Evolutionary conservation across 495 filamentous ascomycete species (phyloP).

Genomic region (Penicillium pancosmium): DNA sequence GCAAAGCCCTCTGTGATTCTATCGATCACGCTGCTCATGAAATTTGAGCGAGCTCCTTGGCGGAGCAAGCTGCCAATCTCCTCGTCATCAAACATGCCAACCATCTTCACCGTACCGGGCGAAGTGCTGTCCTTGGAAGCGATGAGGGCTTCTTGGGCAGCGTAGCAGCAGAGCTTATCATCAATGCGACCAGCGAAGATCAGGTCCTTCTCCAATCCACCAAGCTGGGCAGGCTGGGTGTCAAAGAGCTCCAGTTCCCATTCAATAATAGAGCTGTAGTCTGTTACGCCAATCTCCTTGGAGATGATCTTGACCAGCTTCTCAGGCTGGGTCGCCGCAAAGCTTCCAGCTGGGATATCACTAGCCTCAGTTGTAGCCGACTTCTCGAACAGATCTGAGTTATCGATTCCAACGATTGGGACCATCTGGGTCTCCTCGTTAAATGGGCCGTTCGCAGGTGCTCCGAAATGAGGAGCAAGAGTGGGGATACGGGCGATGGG

Average conservation of each 20-base stretch:
- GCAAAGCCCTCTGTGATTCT: slow-evolving; percentile 76
- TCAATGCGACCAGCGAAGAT: slow-evolving; percentile 95
- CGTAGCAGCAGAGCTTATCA: slow-evolving; percentile 94
- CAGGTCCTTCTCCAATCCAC: slow-evolving; percentile 89
- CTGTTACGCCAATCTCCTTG: slow-evolving; percentile 67
- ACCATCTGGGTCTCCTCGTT: slow-evolving; percentile 95
- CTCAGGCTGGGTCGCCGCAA: slow-evolving; percentile 78
- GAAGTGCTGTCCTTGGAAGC: slow-evolving; percentile 58
- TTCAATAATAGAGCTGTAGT: slow-evolving; percentile 75
- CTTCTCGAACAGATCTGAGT: slow-evolving; percentile 56
- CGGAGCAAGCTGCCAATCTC: slow-evolving; percentile 90
- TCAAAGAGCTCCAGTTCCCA: slow-evolving; percentile 99
- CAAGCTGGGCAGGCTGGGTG: slow-evolving; percentile 78
- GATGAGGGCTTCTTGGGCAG: slow-evolving; percentile 84
- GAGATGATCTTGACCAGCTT: slow-evolving; percentile 83
- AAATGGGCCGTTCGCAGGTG: slow-evolving; percentile 71
- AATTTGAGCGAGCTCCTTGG: slow-evolving; percentile 88
- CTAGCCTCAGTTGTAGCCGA: slow-evolving; percentile 27
- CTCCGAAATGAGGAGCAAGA: slow-evolving; percentile 90
- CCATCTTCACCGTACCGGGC: slow-evolving; percentile 71
- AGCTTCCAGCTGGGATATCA: slow-evolving; percentile 56
- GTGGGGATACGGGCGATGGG: slow-evolving; percentile 93
- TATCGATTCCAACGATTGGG: slow-evolving; percentile 88
- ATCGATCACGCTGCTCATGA: slow-evolving; percentile 76
- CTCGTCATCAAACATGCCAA: slow-evolving; percentile 93